phyloP scores from a whole-genome alignment of 805 yeast genomes.

The Blastobotrys chiropterorum region DNA sequence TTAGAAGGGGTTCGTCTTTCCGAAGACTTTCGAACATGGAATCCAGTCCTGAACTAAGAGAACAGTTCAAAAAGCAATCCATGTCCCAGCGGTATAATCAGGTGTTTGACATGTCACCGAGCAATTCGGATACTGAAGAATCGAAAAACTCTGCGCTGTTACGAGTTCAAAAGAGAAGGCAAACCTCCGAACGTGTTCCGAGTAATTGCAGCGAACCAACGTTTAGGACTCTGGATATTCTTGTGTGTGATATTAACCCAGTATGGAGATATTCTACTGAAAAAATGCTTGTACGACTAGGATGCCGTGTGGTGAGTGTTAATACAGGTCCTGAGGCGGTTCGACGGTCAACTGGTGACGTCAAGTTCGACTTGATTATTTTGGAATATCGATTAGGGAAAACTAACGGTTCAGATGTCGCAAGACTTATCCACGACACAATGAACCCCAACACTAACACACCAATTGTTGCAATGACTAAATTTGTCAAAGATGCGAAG shows the following conservation, averaged over 20 bases:
- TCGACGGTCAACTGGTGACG: constrained; percentile 73
- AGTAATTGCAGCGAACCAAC: constrained; percentile 8
- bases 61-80: constrained; percentile 17
- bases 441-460: constrained; percentile 71
- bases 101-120: constrained; percentile 35
- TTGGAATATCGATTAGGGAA: constrained; percentile 66
- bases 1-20: constrained; percentile 3
- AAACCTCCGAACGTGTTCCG: constrained; percentile 39
- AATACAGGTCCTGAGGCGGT: constrained; percentile 77
- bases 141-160: constrained; percentile 42
- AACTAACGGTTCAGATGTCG: constrained; percentile 68
- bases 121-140: constrained; percentile 63
- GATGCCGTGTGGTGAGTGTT: constrained; percentile 75
- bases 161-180: constrained; percentile 42
- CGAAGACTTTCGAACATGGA: constrained; percentile 19
- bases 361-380: constrained; percentile 76
- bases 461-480: constrained; percentile 70
- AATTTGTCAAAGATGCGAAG: constrained; percentile 54
- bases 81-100: constrained; percentile 10
- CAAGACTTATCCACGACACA: constrained; percentile 68
- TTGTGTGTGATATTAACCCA: constrained; percentile 84
- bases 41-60: constrained; percentile 21
- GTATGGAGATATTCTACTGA: constrained; percentile 65
- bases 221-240: constrained; percentile 47
- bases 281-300: constrained; percentile 56